These are phyloP conservation scores for Petasospora fabianii DNA, from an alignment of 1,139 yeast species.

Conservation along the genomic window DNA sequence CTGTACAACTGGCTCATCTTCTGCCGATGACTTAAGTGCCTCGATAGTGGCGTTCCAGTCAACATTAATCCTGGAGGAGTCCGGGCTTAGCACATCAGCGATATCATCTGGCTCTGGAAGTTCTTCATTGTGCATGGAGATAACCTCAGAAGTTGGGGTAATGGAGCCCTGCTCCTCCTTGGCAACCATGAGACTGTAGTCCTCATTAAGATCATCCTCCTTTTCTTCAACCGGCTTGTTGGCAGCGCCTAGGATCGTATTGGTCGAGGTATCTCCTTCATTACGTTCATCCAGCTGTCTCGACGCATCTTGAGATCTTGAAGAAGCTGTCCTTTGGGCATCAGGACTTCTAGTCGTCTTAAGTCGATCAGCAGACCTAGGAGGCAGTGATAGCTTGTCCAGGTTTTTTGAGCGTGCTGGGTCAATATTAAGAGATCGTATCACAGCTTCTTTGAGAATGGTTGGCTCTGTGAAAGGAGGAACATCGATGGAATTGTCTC, in stretches of 20 bases:
- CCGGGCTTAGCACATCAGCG: neutral
- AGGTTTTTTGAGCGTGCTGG: neutral
- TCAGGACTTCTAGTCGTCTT: conserved; percentile 10
- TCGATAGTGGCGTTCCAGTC: conserved; percentile 25
- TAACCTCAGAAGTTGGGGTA: neutral
- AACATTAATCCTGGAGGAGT: conserved; percentile 10
- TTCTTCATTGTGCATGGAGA: neutral
- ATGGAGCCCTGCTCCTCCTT: neutral
- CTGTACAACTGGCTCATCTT: conserved; percentile 3
- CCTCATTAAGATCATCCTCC: conserved; percentile 1
- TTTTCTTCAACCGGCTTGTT: neutral
- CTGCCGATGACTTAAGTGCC: conserved; percentile 17
- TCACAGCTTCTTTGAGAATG: conserved; percentile 8
- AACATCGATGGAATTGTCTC: conserved; percentile 7
- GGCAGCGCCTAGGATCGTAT: too few relatives aligned
- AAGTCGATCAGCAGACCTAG: conserved; percentile 23
- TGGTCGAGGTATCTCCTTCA: conserved; percentile 1
- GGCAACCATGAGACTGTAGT: neutral
- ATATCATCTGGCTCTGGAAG: neutral
- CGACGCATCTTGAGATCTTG: conserved; percentile 7
- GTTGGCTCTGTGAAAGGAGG: conserved; percentile 11
- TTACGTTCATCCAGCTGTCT: conserved; percentile 1
- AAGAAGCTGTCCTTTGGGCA: conserved; percentile 1
- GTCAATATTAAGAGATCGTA: conserved; percentile 8
- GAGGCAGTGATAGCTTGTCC: conserved; percentile 18